Evolutionary conservation across 306 rosid species (phyloP).

Genomic region (Pyrus bretschneideri): DNA sequence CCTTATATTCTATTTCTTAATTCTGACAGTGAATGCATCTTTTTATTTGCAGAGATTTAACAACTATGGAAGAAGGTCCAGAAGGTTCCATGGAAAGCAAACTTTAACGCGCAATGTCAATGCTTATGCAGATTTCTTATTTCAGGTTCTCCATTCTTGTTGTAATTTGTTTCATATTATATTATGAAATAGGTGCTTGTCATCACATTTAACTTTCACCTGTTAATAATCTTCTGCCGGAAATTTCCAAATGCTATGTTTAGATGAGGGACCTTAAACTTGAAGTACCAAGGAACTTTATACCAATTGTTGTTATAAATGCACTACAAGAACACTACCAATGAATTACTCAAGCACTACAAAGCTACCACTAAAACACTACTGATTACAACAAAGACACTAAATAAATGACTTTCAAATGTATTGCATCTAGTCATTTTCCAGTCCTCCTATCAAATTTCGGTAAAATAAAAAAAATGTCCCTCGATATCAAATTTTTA

Average conservation of each 20-base stretch:
- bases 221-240: not conserved
- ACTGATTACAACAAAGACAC: too few relatives aligned
- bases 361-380: not conserved
- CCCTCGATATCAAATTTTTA: too few relatives aligned
- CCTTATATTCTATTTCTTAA: not conserved
- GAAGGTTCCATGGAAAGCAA: conserved; percentile 41
- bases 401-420: too few relatives aligned
- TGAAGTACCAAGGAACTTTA: not conserved
- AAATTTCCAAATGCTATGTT: not conserved
- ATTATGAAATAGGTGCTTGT: not conserved
- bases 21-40: not conserved
- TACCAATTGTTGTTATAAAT: not conserved
- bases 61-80: conserved; percentile 38
- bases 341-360: not conserved
- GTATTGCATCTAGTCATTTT: too few relatives aligned
- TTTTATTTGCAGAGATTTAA: conserved; percentile 46
- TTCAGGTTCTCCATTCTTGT: conserved; percentile 48
- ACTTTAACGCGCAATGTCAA: conserved; percentile 37
- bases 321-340: not conserved
- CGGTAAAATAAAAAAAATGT: too few relatives aligned
- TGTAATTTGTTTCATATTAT: not conserved
- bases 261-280: not conserved
- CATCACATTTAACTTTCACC: not conserved
- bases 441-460: too few relatives aligned
- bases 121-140: conserved; percentile 63